phyloP scores from a whole-genome alignment of 2,329 filamentous ascomycete genomes.

The Sarocladium oryzae region DNA sequence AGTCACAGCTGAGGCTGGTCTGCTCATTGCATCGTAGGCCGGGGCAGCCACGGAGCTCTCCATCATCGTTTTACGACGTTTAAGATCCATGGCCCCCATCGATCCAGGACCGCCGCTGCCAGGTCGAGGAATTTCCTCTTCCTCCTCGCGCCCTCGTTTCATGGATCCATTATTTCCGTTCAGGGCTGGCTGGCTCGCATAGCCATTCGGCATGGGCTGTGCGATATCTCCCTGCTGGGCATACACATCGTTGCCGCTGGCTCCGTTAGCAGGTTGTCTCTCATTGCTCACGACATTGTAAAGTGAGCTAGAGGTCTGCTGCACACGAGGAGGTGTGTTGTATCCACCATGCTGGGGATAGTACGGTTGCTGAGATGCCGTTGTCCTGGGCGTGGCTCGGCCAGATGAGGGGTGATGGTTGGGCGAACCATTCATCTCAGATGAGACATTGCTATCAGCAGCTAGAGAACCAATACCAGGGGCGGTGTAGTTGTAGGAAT shows the following conservation, averaged over 20 bases:
- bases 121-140: slow-evolving; percentile 53
- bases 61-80: slow-evolving; percentile 71
- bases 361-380: slow-evolving; percentile 63
- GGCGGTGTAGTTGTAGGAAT: slow-evolving; percentile 71
- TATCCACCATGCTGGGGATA: slow-evolving; percentile 66
- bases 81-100: slow-evolving; percentile 53
- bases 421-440: slow-evolving; percentile 78
- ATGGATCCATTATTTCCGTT: slow-evolving; percentile 50
- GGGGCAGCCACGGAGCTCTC: slow-evolving; percentile 49
- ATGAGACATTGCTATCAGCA: slow-evolving; percentile 73
- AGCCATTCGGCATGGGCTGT: slow-evolving; percentile 51
- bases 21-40: slow-evolving; percentile 43
- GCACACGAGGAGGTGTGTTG: slow-evolving; percentile 68
- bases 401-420: slow-evolving; percentile 74
- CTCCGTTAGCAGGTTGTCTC: slow-evolving; percentile 53
- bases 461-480: slow-evolving; percentile 59
- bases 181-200: slow-evolving; percentile 56
- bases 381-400: slow-evolving; percentile 77
- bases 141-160: slow-evolving; percentile 50
- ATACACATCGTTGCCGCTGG: slow-evolving; percentile 62
- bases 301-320: slow-evolving; percentile 68
- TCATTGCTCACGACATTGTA: slow-evolving; percentile 88
- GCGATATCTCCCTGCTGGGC: slow-evolving; percentile 56
- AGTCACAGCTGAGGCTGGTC: slow-evolving; percentile 38
- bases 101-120: slow-evolving; percentile 38